These are phyloP conservation scores for Syzygium aqueum DNA, from an alignment of 345 rosid species.

Conservation along the genomic window DNA sequence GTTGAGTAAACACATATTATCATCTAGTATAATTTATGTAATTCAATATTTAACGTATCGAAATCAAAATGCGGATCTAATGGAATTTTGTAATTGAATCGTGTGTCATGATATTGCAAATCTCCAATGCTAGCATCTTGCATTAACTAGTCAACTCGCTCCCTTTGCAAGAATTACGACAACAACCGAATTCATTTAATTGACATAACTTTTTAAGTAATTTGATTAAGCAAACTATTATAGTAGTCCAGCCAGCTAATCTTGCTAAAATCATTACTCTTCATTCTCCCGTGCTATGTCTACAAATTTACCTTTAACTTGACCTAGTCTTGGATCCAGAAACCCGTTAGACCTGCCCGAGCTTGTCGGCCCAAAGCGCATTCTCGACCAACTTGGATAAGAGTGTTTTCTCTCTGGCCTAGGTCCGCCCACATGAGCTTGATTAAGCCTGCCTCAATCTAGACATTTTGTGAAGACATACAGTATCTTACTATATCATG, in stretches of 20 bases:
- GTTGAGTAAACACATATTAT: not conserved
- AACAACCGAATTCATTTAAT: not conserved
- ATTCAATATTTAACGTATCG: not conserved
- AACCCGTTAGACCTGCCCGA: not conserved
- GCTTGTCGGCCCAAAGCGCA: not conserved
- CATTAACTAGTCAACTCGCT: not conserved
- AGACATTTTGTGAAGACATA: not conserved
- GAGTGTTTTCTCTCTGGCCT: not conserved
- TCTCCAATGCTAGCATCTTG: not conserved
- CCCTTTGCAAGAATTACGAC: not conserved
- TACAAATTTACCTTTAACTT: not conserved
- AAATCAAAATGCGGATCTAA: fast-evolving
- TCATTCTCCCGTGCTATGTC: not conserved
- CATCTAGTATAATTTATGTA: not conserved
- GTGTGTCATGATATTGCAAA: not conserved
- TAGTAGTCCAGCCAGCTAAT: too few species aligned
- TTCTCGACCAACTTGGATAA: not conserved
- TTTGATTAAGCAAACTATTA: not conserved
- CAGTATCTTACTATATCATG: too few species aligned
- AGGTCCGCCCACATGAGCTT: not conserved
- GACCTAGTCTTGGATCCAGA: not conserved
- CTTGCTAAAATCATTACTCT: too few species aligned
- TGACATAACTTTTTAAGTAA: not conserved
- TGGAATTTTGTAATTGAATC: not conserved
- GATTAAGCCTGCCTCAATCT: not conserved